Evolutionary conservation across 352 stramenopile species (phyloP), one percentile per base, ranked within the genome.

Genomic region (Pythium rhizo-oryzae): DNA sequence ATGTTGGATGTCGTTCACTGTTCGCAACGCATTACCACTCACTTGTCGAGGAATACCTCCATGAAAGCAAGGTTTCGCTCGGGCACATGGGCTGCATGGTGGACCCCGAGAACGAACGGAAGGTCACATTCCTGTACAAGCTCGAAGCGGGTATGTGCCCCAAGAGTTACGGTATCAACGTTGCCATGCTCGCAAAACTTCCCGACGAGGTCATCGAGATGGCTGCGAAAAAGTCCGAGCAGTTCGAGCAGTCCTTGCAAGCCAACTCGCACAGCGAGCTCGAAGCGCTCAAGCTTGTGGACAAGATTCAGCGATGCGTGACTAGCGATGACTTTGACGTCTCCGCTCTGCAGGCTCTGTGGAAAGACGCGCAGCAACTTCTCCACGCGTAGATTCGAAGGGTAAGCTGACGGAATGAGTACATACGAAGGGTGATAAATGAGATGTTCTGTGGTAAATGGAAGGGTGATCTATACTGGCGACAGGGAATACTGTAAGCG

Each of bases 101-200:
- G 18, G 86, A 94, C 58, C 81, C 85, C 7, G 74, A 85, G 56
- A 93, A 94, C 63, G 87, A 93, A 25, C 82, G 92, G 52, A 97
- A 97, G 67, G 98, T 99, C 28, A 99, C 97, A 1, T 99, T 99
- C 79, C 75, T 99, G 41, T 99, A 99, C 87, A 99, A 98, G 72
- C 80, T 99, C 13, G 91, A 94, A 18, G 79, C 91, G 9, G 98
- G 98, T 5, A 91, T 97, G 60, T 99, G 96, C 68, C 97, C 97
- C 19, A 99, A 99, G 78, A 99, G 90, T 62, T 99, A 99, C 78
- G 98, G 98, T 61, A 94, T 99, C 68, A 99, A 99, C 76, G 98
- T 99, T 11, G 98, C 98, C 11, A 94, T 98, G 75, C 84, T 99
- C 19, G 98, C 98, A 12, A 94, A 96, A 58, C 87, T 99, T 5